phyloP scores from a whole-genome alignment of 2,329 filamentous ascomycete species.

The Orbilia brochopaga region DNA sequence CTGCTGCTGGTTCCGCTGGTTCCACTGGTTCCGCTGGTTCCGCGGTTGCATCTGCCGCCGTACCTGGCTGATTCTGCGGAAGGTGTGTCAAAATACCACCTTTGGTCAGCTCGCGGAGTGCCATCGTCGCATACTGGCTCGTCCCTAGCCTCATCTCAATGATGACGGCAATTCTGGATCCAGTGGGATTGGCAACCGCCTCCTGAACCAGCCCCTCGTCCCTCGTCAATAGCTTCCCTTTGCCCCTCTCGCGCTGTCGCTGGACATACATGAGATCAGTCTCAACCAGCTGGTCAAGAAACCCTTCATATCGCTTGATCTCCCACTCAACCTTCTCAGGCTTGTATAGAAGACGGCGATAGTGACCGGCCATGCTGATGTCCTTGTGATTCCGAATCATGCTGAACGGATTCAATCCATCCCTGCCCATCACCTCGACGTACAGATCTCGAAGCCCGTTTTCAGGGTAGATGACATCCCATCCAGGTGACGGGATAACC shows the following conservation, averaged over 20 bases:
- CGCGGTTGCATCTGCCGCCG: slow-evolving; percentile 19
- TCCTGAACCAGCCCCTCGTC: slow-evolving; percentile 43
- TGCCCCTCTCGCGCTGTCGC: slow-evolving; percentile 51
- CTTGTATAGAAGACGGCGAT: slow-evolving; percentile 81
- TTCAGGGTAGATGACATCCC: slow-evolving; percentile 81
- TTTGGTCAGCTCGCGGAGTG: slow-evolving; percentile 78
- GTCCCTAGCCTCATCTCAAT: slow-evolving; percentile 77
- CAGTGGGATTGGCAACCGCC: slow-evolving; percentile 28
- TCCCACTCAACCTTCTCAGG: slow-evolving; percentile 69
- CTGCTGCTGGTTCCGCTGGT: no score
- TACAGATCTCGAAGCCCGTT: slow-evolving; percentile 88
- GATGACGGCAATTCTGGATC: slow-evolving; percentile 68
- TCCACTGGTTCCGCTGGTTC: no score
- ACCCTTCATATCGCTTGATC: slow-evolving; percentile 73
- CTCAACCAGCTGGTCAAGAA: slow-evolving; percentile 80
- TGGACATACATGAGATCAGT: slow-evolving; percentile 79
- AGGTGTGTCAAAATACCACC: slow-evolving; percentile 66
- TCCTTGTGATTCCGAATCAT: slow-evolving; percentile 89
- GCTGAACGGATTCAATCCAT: slow-evolving; percentile 76
- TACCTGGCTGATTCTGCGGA: slow-evolving; percentile 14
- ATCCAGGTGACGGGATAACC: slow-evolving; percentile 90
- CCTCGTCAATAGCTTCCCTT: slow-evolving; percentile 25
- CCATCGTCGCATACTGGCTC: slow-evolving; percentile 85
- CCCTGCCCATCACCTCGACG: slow-evolving; percentile 79
- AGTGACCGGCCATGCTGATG: slow-evolving; percentile 84